Evolutionary conservation across 2,329 filamentous ascomycete genomes (phyloP).

Genomic region (Sclerotinia sclerotiorum): DNA sequence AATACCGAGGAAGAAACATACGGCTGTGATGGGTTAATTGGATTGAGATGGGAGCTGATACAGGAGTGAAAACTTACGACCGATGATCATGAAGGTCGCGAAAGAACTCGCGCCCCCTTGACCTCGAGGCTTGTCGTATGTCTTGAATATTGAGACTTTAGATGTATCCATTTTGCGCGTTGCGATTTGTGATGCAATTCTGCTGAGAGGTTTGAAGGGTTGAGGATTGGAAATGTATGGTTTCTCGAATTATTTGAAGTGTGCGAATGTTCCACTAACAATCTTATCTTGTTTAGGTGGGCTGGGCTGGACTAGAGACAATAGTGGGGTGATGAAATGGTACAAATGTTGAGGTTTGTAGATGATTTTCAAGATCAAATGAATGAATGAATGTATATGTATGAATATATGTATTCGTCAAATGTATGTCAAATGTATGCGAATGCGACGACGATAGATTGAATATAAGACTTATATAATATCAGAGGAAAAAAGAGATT

Average conservation of each 20-base stretch:
- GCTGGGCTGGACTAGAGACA: not conserved
- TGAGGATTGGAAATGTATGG: not conserved
- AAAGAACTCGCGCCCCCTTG: slow-evolving; percentile 64
- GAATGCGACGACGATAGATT: not conserved
- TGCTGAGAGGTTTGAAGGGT: not conserved
- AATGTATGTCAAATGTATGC: not conserved
- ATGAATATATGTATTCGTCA: not conserved
- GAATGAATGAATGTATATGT: not conserved
- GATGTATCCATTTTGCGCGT: slow-evolving; percentile 35
- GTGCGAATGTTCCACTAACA: slow-evolving; percentile 9
- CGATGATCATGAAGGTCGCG: slow-evolving; percentile 94
- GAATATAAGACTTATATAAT: not conserved
- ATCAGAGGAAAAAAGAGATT: not conserved
- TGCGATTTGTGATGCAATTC: not conserved
- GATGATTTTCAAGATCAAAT: not conserved
- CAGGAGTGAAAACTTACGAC: slow-evolving; percentile 61
- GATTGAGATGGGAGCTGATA: not conserved
- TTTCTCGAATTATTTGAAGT: slow-evolving; percentile 4
- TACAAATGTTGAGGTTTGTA: too few species aligned
- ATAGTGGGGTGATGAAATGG: slow-evolving; percentile 7
- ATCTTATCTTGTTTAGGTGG: slow-evolving; percentile 3
- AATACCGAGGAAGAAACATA: slow-evolving; percentile 97
- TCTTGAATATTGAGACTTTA: slow-evolving; percentile 40
- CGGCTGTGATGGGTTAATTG: slow-evolving; percentile 53
- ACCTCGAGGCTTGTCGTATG: slow-evolving; percentile 40